These are phyloP conservation scores for Botrytis fabae DNA, from an alignment of 2,329 filamentous ascomycete genomes.

Conservation along the genomic window DNA sequence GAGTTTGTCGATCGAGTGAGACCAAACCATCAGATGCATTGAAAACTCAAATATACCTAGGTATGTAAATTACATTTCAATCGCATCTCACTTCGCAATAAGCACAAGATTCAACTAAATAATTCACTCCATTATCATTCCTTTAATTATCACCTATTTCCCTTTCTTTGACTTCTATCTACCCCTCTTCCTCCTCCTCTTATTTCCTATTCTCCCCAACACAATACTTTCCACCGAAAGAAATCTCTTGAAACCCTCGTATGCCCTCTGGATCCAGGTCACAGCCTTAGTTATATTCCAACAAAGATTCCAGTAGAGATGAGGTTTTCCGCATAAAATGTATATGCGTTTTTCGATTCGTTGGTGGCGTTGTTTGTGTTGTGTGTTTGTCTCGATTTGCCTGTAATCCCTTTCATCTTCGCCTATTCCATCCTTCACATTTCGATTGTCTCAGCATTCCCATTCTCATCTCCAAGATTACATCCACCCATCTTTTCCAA, in stretches of 20 bases:
- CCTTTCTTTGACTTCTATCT: background rate
- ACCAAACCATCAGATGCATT: background rate
- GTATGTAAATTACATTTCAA: background rate
- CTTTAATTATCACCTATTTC: background rate
- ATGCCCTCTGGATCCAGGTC: conserved; percentile 13
- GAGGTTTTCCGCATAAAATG: conserved; percentile 3
- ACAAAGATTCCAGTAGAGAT: conserved; percentile 11
- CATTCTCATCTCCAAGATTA: background rate
- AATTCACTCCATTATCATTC: background rate
- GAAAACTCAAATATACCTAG: background rate
- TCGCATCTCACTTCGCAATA: too few species aligned
- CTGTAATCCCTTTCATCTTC: background rate
- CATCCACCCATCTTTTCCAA: background rate
- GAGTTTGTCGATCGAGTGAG: background rate
- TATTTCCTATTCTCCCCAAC: background rate
- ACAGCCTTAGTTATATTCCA: conserved; percentile 2
- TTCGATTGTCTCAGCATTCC: background rate
- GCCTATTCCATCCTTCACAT: background rate
- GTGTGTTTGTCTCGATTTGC: background rate
- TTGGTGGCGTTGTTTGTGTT: background rate
- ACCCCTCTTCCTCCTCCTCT: too few species aligned
- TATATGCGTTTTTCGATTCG: background rate
- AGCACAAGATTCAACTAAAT: background rate
- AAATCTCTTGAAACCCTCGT: background rate
- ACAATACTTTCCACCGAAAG: background rate